phyloP scores from a whole-genome alignment of 176 grass and related monocot species.

The Hsuehochloa calcarea region DNA sequence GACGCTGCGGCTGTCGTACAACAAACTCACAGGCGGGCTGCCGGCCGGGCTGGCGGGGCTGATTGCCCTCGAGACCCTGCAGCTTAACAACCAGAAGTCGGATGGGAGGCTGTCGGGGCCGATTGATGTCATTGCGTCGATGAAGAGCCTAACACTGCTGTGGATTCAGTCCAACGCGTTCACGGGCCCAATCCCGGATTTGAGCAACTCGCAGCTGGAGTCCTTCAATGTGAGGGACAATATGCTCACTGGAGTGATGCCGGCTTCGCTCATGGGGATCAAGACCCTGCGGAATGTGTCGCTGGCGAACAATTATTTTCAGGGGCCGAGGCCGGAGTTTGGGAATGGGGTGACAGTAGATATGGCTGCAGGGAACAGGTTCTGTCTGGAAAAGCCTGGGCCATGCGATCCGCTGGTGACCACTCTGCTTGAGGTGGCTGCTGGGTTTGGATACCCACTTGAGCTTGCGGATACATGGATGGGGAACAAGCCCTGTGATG shows the following conservation, averaged over 20 bases:
- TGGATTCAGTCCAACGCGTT: slow-evolving; percentile 83
- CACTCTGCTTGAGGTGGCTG: slow-evolving; percentile 64
- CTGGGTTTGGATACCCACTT: slow-evolving; percentile 67
- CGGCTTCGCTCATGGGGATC: slow-evolving; percentile 41
- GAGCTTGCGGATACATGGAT: slow-evolving; percentile 51
- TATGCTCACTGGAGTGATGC: slow-evolving; percentile 61
- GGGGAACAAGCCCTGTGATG: slow-evolving; percentile 58
- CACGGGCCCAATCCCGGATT: slow-evolving; percentile 71
- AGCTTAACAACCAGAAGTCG: slow-evolving; percentile 77
- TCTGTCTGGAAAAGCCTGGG: slow-evolving; percentile 40
- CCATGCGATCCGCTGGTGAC: slow-evolving; percentile 53
- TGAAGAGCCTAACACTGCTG: slow-evolving; percentile 54
- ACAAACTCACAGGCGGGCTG: slow-evolving; percentile 54
- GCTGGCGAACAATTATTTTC: slow-evolving; percentile 74
- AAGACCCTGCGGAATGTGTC: slow-evolving; percentile 39
- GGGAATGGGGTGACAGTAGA: slow-evolving; percentile 20
- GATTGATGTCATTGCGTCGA: slow-evolving; percentile 50
- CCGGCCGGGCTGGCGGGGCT: slow-evolving; percentile 40
- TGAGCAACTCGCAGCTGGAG: slow-evolving; percentile 43
- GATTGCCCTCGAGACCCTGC: slow-evolving; percentile 42
- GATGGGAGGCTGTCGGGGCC: slow-evolving; percentile 50
- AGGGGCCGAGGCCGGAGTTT: slow-evolving; percentile 61
- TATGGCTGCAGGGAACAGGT: slow-evolving; percentile 51
- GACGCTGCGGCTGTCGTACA: slow-evolving; percentile 64
- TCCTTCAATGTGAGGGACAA: slow-evolving; percentile 82